Conservation (phyloP, 2,329 filamentous ascomycete genomes). For the Xylariomycetidae sp. region DNA sequence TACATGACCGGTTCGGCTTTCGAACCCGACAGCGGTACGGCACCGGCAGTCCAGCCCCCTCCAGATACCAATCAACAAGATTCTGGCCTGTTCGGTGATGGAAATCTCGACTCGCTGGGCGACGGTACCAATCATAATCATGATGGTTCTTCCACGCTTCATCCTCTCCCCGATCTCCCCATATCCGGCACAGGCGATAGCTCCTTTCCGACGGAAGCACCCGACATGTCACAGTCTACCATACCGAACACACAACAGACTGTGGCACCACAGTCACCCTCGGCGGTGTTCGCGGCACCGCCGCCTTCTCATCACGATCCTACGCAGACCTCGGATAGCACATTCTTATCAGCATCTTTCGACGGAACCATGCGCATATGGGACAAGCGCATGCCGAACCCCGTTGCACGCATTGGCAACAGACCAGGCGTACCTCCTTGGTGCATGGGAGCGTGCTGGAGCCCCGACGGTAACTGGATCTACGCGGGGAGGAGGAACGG, state of each 20-base stretch:
- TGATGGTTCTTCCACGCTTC: conserved; percentile 8
- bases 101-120: conserved; percentile 9
- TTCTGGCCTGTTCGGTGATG: conserved; percentile 12
- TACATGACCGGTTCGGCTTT: conserved; percentile 36
- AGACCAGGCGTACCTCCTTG: conserved; percentile 78
- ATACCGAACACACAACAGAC: conserved; percentile 11
- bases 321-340: conserved; percentile 64
- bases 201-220: conserved; percentile 10
- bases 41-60: conserved; percentile 21
- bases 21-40: conserved; percentile 21
- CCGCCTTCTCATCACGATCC: conserved; percentile 43
- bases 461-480: conserved; percentile 89
- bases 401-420: conserved; percentile 74
- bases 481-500: conserved; percentile 88
- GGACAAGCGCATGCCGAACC: conserved; percentile 74
- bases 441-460: conserved; percentile 98
- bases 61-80: conserved; percentile 9
- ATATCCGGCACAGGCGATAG: conserved; percentile 6
- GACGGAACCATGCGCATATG: conserved; percentile 89
- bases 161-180: conserved; percentile 13
- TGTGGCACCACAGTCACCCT: conserved; percentile 27
- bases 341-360: conserved; percentile 83
- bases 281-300: conserved; percentile 33
- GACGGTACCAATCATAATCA: conserved; percentile 6
- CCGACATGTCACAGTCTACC: conserved; percentile 8